phyloP scores from a whole-genome alignment of 2,329 filamentous ascomycete genomes.

The Pyrenophora tritici-repentis region DNA sequence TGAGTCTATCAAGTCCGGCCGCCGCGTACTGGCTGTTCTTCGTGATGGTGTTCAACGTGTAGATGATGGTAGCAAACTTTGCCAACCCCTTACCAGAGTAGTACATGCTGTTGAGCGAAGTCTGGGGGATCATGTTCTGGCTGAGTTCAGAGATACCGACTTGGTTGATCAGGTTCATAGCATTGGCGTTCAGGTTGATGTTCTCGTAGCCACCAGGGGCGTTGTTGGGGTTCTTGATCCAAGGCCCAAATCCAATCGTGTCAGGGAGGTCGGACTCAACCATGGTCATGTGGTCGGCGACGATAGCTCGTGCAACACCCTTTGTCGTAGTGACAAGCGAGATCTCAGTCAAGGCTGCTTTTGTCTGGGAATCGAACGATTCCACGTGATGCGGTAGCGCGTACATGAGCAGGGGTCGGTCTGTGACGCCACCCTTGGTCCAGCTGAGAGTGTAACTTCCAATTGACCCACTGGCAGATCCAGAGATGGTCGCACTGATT shows the following conservation, averaged over 20 bases:
- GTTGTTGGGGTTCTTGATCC: constrained; percentile 59
- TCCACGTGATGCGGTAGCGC: constrained; percentile 85
- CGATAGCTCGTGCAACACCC: constrained; percentile 74
- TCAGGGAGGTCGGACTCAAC: constrained; percentile 70
- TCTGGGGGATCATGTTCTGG: constrained; percentile 75
- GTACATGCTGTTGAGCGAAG: constrained; percentile 89
- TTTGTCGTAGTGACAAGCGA: constrained; percentile 83
- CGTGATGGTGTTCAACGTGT: constrained; percentile 61
- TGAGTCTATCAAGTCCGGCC: constrained; percentile 56
- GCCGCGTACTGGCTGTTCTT: constrained; percentile 61
- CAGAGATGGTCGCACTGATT: constrained; percentile 59
- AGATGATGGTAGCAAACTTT: constrained; percentile 54
- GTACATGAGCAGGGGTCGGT: constrained; percentile 75
- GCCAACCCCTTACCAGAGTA: constrained; percentile 69
- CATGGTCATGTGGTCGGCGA: constrained; percentile 64
- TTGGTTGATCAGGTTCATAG: constrained; percentile 63
- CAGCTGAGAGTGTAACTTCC: constrained; percentile 79
- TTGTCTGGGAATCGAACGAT: constrained; percentile 69
- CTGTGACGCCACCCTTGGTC: constrained; percentile 66
- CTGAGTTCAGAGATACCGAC: constrained; percentile 72
- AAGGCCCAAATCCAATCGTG: constrained; percentile 79
- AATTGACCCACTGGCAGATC: constrained; percentile 46
- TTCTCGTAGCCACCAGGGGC: constrained; percentile 46
- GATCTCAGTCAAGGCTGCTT: constrained; percentile 57
- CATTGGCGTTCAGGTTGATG: constrained; percentile 51